These are phyloP conservation scores for Tylopilus sp. DNA, from an alignment of 768 basidiomycete genomes.

Conservation along the genomic window DNA sequence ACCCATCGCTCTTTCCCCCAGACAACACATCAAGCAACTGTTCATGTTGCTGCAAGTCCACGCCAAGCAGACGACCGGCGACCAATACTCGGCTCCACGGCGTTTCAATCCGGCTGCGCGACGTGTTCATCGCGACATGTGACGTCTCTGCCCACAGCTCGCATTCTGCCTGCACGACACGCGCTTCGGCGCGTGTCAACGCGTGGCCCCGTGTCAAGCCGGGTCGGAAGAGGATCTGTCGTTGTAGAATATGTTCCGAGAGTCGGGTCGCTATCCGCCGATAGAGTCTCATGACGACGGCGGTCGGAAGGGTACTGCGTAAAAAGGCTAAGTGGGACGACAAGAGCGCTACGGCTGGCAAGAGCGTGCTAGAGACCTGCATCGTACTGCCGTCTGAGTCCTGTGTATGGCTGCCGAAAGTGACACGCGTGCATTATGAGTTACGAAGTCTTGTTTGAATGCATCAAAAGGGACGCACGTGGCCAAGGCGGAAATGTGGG, in stretches of 20 bases:
- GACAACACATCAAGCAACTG: conserved; percentile 15
- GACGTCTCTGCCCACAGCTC: conserved; percentile 84
- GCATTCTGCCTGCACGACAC: conserved; percentile 64
- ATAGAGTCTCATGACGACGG: conserved; percentile 62
- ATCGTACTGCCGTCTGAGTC: conserved; percentile 10
- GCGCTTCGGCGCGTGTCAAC: conserved; percentile 46
- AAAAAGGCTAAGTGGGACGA: conserved; percentile 77
- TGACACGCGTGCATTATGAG: not conserved
- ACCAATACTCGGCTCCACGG: conserved; percentile 77
- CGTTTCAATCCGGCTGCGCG: conserved; percentile 53
- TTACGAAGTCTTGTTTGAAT: not conserved
- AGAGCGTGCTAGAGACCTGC: conserved; percentile 64
- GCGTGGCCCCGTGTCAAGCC: conserved; percentile 45
- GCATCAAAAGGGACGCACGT: conserved; percentile 31
- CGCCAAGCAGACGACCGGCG: conserved; percentile 62
- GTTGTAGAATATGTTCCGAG: conserved; percentile 76
- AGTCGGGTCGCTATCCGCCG: conserved; percentile 68
- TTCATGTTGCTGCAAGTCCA: conserved; percentile 44
- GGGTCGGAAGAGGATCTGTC: conserved; percentile 77
- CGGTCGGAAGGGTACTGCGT: conserved; percentile 56
- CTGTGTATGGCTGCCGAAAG: conserved; percentile 9
- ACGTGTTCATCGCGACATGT: conserved; percentile 49
- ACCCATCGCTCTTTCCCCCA: conserved; percentile 32
- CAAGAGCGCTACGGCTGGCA: conserved; percentile 73
- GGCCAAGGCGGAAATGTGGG: conserved; percentile 59